Evolutionary conservation across 768 basidiomycete species (phyloP).

Genomic region (Serendipita sp.): DNA sequence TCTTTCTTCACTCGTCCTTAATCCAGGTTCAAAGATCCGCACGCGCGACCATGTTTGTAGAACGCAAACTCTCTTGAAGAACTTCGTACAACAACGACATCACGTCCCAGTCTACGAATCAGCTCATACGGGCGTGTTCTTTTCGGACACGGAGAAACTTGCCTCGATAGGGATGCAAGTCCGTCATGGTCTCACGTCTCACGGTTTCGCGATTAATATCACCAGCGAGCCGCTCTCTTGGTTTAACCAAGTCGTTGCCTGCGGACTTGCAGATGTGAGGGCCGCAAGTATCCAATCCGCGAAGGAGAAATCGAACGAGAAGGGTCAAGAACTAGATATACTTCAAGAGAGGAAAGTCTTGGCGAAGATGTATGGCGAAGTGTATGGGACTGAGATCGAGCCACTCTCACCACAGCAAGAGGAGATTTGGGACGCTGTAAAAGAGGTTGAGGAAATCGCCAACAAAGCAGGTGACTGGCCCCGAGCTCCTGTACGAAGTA

Average conservation of each 20-base stretch:
- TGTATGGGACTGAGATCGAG: slow-evolving; percentile 6
- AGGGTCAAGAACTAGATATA: neutral
- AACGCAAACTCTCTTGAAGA: slow-evolving; percentile 55
- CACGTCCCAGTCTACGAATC: slow-evolving; percentile 40
- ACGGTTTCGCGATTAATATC: slow-evolving; percentile 89
- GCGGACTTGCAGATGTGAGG: slow-evolving; percentile 69
- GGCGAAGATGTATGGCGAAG: slow-evolving; percentile 4
- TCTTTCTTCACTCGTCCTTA: neutral
- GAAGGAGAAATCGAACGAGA: neutral
- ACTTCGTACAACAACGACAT: slow-evolving; percentile 43
- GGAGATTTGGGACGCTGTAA: slow-evolving; percentile 5
- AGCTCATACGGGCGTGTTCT: slow-evolving; percentile 82
- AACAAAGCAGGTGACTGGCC: slow-evolving; percentile 8
- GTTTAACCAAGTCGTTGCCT: slow-evolving; percentile 82
- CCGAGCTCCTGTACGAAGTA: neutral
- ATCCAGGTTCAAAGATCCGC: slow-evolving; percentile 15
- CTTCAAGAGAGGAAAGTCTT: slow-evolving; percentile 8
- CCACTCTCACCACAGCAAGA: slow-evolving; percentile 4
- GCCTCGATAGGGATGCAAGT: slow-evolving; percentile 95
- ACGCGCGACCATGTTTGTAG: slow-evolving; percentile 73
- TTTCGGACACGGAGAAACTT: slow-evolving; percentile 65
- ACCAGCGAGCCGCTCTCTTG: slow-evolving; percentile 63
- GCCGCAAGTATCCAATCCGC: slow-evolving; percentile 34
- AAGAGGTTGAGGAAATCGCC: slow-evolving; percentile 11
- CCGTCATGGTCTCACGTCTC: slow-evolving; percentile 81